phyloP scores from a whole-genome alignment of 768 basidiomycete species.

The Podaxis sp. region DNA sequence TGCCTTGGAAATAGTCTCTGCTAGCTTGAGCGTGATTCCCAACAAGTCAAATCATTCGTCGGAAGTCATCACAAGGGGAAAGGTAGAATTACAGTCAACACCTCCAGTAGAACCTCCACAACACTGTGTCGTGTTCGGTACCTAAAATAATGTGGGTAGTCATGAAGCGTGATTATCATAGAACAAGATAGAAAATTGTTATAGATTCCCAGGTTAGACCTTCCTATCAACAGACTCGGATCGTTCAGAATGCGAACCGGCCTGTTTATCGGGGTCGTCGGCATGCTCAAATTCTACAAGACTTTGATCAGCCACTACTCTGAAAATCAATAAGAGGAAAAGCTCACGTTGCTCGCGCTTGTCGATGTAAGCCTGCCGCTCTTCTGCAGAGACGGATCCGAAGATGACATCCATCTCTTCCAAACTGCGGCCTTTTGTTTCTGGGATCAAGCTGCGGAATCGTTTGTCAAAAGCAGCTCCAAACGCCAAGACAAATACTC shows the following conservation, averaged over 20 bases:
- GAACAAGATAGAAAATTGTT: background rate
- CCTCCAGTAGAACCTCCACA: background rate
- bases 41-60: too few relatives aligned
- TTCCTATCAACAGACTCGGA: constrained; percentile 17
- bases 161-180: background rate
- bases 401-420: constrained; percentile 57
- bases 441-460: constrained; percentile 49
- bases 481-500: constrained; percentile 21
- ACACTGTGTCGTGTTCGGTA: background rate
- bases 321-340: background rate
- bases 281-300: constrained; percentile 15
- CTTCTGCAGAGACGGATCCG: constrained; percentile 54
- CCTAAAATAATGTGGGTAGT: background rate
- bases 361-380: constrained; percentile 53
- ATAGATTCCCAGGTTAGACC: background rate
- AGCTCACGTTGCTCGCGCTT: constrained; percentile 37
- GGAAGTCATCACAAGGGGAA: too few relatives aligned
- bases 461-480: background rate
- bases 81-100: too few relatives aligned
- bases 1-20: too few relatives aligned
- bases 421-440: constrained; percentile 58
- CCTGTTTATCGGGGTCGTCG: background rate
- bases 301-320: background rate
- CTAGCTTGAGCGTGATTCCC: too few relatives aligned
- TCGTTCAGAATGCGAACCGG: constrained; percentile 5